Conservation (phyloP, 2,329 filamentous ascomycete species). For the Coniochaeta sp. region DNA sequence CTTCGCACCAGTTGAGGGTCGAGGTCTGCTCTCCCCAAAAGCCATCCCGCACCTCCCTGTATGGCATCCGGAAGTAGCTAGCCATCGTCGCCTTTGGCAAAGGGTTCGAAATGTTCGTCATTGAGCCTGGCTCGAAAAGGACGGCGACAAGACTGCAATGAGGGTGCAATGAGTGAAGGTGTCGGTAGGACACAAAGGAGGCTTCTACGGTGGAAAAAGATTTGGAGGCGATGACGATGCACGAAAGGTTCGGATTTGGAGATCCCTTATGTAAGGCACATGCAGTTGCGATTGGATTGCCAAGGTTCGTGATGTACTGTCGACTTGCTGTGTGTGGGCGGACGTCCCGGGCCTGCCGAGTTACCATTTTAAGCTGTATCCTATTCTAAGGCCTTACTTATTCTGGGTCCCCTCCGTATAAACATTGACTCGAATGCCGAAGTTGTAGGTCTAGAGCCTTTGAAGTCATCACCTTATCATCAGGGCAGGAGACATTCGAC, state of each 20-base stretch:
- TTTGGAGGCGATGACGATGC: neutral
- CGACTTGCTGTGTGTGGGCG: too few species aligned
- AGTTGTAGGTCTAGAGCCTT: too few species aligned
- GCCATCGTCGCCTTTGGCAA: conserved; percentile 5
- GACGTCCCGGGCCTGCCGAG: neutral
- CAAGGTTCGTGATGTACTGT: too few species aligned
- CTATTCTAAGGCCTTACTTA: too few species aligned
- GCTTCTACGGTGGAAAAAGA: neutral
- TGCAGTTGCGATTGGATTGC: neutral
- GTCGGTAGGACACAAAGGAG: neutral
- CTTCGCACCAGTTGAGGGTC: conserved; percentile 31
- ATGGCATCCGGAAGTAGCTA: conserved; percentile 20
- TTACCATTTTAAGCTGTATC: neutral
- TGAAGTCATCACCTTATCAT: too few species aligned
- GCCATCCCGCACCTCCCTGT: conserved; percentile 25
- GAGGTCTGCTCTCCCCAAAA: conserved; percentile 29
- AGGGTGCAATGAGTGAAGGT: neutral
- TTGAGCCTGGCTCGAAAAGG: neutral
- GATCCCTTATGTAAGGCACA: neutral
- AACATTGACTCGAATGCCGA: too few species aligned
- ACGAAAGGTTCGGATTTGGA: neutral
- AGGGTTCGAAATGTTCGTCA: neutral
- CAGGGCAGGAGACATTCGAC: too few species aligned
- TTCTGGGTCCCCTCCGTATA: too few species aligned
- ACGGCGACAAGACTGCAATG: too few species aligned